Evolutionary conservation across 2,329 filamentous ascomycete species (phyloP), one percentile per base, ranked within the genome.

Genomic region (Eutypella sp.): DNA sequence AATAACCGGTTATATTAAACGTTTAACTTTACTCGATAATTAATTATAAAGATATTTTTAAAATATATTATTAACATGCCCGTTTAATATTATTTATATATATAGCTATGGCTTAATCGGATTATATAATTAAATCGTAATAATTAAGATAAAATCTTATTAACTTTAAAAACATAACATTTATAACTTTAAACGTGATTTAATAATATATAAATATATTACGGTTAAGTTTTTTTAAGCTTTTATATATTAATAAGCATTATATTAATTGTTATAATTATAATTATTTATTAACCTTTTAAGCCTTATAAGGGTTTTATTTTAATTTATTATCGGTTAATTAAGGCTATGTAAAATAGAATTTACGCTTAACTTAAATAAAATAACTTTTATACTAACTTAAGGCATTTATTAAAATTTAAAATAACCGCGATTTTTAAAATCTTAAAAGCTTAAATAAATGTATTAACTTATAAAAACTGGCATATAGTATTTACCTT

Each of bases 81-180:
- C 36, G 18, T 49, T 41, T 44, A 44, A 42, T 22, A 20, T 19
- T 15, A 25, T 49, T 41, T 49, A 49, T n/a, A 18, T 49, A 46
- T 40, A 36, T 49, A 18, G 36, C 47, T 38, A 34, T 44, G n/a
- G 33, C 43, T 25, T 34, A 20, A 20, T 31, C 18, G 24, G 20
- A n/a, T n/a, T n/a, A 18, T 40, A 44, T 46, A 38, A 34, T 41
- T 22, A 44, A 49, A 46, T 46, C 44, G 16, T 33, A 8, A 20
- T 25, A 49, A 16, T 31, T 46, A 37, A 49, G 46, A 42, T 5
- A 29, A 36, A 24, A 37, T n/a, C 40, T 46, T n/a, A 29, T 24
- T 42, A 34, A 49, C 27, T 33, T 33, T 7, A 44, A 46, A 42
- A 40, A 49, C 29, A 49, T 49, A 44, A 44, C 37, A 13, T 41